These are phyloP conservation scores for Solanum tarijense DNA, from an alignment of 257 asterid species.

Conservation along the genomic window DNA sequence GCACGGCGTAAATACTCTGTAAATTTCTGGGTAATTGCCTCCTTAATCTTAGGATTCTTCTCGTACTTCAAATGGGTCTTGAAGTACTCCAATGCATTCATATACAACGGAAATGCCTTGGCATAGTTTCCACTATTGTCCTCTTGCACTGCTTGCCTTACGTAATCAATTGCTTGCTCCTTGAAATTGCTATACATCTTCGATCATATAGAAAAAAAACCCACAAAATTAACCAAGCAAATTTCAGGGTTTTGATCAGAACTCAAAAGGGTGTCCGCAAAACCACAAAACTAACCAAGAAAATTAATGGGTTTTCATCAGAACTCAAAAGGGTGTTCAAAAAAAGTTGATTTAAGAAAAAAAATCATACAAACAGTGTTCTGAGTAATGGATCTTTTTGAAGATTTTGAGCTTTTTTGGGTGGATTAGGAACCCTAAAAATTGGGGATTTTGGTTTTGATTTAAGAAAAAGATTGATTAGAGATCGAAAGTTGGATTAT, in stretches of 20 bases:
- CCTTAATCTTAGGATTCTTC: slow-evolving; percentile 89
- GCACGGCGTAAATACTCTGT: slow-evolving; percentile 95
- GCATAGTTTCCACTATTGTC: slow-evolving; percentile 94
- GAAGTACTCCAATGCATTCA: slow-evolving; percentile 95
- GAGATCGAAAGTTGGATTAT: background rate
- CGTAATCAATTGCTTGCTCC: slow-evolving; percentile 94
- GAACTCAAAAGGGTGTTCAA: background rate
- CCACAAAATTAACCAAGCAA: background rate
- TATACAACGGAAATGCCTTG: slow-evolving; percentile 83
- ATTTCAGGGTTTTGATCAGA: background rate
- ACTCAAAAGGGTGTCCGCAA: background rate
- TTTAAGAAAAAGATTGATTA: background rate
- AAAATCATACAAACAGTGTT: background rate
- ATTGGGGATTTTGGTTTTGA: background rate
- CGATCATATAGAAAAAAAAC: background rate
- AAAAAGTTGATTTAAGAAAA: background rate
- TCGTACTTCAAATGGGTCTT: slow-evolving; percentile 92
- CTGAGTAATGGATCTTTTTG: background rate
- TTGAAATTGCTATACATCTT: slow-evolving; percentile 93
- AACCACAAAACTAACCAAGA: background rate
- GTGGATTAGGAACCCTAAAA: background rate
- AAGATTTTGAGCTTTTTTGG: background rate
- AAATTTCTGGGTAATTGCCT: slow-evolving; percentile 92
- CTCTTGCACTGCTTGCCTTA: slow-evolving; percentile 86
- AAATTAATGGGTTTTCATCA: background rate